Evolutionary conservation across 2,329 filamentous ascomycete genomes (phyloP).

Genomic region (Beauveria scarabaeidicola): DNA sequence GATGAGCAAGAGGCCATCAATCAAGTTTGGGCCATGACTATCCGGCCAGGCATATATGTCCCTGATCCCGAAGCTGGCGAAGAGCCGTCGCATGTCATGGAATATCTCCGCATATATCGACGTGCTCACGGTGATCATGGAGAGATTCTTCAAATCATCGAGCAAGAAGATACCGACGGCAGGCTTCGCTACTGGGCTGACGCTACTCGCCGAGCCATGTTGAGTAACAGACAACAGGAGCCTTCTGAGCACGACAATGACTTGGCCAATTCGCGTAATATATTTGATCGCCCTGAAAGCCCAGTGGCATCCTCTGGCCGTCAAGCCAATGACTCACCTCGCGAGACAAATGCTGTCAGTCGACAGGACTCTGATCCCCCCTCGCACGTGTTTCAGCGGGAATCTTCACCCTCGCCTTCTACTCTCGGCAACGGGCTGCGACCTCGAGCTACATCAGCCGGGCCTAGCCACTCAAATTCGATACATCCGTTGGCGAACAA

Average conservation of each 20-base stretch:
- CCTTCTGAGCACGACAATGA: neutral
- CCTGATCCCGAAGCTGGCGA: conserved; percentile 1
- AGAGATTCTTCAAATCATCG: conserved; percentile 52
- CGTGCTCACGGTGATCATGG: conserved; percentile 52
- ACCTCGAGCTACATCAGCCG: conserved; percentile 50
- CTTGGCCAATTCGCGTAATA: conserved; percentile 1
- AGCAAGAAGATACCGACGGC: conserved; percentile 49
- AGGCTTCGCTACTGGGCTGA: conserved; percentile 52
- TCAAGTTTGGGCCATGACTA: neutral
- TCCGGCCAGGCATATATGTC: neutral
- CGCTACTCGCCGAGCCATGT: conserved; percentile 31
- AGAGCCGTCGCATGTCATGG: conserved; percentile 21
- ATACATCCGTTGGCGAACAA: conserved; percentile 50
- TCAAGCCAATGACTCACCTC: neutral
- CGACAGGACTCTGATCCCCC: neutral
- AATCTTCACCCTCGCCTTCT: neutral
- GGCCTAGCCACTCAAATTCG: conserved; percentile 34
- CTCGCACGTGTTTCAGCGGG: conserved; percentile 6
- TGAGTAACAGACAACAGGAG: neutral
- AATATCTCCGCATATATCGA: conserved; percentile 46
- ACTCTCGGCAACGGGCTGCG: conserved; percentile 22
- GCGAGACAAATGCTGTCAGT: neutral
- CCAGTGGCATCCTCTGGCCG: neutral
- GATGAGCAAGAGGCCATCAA: conserved; percentile 2
- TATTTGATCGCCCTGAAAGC: conserved; percentile 9